Percentiles rank a stretch among this genome's conserved stretches.
Evolutionary conservation across 176 grass and related monocot species (phyloP).

Genomic region (Musa schizocarpa): DNA sequence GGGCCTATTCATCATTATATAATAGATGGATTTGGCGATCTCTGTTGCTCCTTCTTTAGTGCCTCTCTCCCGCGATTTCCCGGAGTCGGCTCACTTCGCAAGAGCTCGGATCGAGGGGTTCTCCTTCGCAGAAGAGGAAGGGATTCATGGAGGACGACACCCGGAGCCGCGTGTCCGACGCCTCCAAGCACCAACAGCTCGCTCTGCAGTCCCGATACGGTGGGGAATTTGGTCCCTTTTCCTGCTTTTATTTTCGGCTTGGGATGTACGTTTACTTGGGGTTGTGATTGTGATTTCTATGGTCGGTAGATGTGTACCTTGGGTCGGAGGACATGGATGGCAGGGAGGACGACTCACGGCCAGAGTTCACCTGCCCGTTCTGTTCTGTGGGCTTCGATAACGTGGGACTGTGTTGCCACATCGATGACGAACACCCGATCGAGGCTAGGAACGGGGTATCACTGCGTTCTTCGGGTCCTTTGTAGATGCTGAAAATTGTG

Average conservation of each 20-base stretch:
- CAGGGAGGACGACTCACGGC: slow-evolving; percentile 9
- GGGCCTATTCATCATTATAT: too few species aligned
- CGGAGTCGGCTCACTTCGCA: too few species aligned
- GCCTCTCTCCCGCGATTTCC: too few species aligned
- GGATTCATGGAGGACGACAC: background rate
- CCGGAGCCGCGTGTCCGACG: background rate
- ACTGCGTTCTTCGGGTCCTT: background rate
- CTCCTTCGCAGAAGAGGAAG: too few species aligned
- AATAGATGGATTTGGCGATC: too few species aligned
- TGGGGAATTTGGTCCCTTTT: background rate
- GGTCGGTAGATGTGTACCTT: background rate
- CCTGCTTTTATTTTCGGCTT: background rate
- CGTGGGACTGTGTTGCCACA: slow-evolving; percentile 16
- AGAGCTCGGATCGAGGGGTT: too few species aligned
- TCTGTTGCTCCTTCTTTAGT: too few species aligned
- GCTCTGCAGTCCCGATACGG: slow-evolving; percentile 1
- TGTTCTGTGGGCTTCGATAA: slow-evolving; percentile 9
- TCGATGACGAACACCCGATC: slow-evolving; percentile 17
- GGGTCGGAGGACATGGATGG: slow-evolving; percentile 8
- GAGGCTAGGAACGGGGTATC: slow-evolving; percentile 12
- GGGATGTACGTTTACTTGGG: background rate
- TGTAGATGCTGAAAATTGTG: background rate
- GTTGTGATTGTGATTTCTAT: background rate
- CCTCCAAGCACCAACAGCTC: background rate
- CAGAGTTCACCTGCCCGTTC: slow-evolving; percentile 15